Evolutionary conservation across 1,139 yeast species (phyloP).

Genomic region (Pichia terricola): DNA sequence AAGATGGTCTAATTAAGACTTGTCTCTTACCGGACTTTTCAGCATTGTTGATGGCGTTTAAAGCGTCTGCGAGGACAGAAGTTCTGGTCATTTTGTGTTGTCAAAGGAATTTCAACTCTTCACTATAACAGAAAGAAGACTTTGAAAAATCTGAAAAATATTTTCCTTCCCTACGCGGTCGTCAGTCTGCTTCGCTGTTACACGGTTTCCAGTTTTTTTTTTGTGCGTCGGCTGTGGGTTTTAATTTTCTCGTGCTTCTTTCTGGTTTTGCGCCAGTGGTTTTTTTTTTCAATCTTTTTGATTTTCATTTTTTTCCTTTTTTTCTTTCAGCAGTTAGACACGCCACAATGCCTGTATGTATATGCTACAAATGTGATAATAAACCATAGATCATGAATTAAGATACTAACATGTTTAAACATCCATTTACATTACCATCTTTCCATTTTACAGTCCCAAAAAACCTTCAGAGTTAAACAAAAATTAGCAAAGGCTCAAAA

Average conservation of each 20-base stretch:
- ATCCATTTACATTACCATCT: neutral
- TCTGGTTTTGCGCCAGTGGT: too few species aligned
- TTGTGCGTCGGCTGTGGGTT: too few species aligned
- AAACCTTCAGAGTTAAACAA: constrained; percentile 97
- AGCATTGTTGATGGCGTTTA: constrained; percentile 97
- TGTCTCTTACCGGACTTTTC: constrained; percentile 99
- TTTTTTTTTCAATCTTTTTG: too few species aligned
- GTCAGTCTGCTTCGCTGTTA: too few species aligned
- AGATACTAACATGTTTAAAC: constrained; percentile 5
- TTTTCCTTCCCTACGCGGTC: too few species aligned
- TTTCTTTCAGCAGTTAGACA: too few species aligned
- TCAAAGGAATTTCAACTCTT: too few species aligned
- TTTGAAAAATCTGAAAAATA: neutral
- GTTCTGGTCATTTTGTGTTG: constrained; percentile 78
- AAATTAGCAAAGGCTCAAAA: constrained; percentile 98
- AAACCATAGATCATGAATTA: too few species aligned
- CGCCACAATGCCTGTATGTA: constrained; percentile 4
- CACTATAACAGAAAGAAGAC: neutral
- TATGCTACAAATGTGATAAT: too few species aligned
- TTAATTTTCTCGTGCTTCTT: too few species aligned
- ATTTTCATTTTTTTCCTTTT: too few species aligned
- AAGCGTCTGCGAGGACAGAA: constrained; percentile 98
- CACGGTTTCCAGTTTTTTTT: too few species aligned
- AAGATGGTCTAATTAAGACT: constrained; percentile 96
- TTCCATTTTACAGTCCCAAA: constrained; percentile 61